Evolutionary conservation across 73 alveolate genomes (phyloP), one percentile per base, ranked within the genome.

Genomic region (Paramecium sonneborni): DNA sequence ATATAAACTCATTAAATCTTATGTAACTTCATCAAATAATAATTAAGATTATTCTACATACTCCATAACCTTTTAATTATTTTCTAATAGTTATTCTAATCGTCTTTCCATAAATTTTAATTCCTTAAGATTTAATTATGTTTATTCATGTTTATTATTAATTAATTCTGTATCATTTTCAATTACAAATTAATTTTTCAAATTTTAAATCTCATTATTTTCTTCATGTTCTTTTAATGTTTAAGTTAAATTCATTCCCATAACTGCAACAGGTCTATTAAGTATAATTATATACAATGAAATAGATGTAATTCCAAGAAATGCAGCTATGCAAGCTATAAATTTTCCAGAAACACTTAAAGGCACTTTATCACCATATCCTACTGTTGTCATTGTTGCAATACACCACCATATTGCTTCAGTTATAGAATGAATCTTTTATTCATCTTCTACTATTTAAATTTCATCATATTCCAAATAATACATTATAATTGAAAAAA

Each of bases 291-390:
- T 18, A 18, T 79, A 79, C 90, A 79, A 46, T 39, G 90, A 79
- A 20, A 88, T 88, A 24, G 76, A 43, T 39, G 94, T 56, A 15
- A 69, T 88, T 5, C 94, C 94, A 15, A 88, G 23, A 70, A 88
- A 46, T n/a, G 94, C 94, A 10, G 87, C 74, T 21, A 76, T 57
- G 35, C 85, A 69, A 20, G 94, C 91, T 12, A 88, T 48, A 21
- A 48, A 21, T 32, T 88, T 69, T 10, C 94, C 94, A 9, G 34
- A 41, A 21, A 88, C 56, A 26, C 88, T 68, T 21, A 26, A 14
- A 23, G 94, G 94, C 6, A 88, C 43, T 44, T 88, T 88, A 88
- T 88, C 94, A 8, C 94, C 94, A 70, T 88, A 88, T 44, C 94
- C 94, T 3, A 88, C 94, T 28, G 94, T 88, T 6, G 94, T 62